Evolutionary conservation across 768 basidiomycete genomes (phyloP), one percentile per base, ranked within the genome.

Genomic region (Astraeus odoratus): DNA sequence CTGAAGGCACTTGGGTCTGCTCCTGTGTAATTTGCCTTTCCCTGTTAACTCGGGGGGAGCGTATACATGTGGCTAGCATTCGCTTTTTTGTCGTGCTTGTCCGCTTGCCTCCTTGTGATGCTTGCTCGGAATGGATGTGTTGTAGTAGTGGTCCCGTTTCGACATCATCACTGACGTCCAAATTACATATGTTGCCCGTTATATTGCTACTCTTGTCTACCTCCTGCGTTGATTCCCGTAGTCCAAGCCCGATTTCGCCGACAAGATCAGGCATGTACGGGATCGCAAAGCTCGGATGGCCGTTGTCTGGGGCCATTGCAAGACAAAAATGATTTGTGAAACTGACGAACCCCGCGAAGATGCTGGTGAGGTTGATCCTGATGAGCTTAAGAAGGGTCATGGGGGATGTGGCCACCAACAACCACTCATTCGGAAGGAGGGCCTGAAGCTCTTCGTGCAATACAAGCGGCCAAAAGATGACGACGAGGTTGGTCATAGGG

Each of bases 351-450:
- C 82, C 40, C 87, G 89, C 64, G 90, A 93, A 51, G 92, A 93
- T 56, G 81, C 78, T 46, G 86, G 78, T 24, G 83, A 78, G 15
- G 75, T 71, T 26, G 67, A 69, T 29, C 81, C 77, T 12, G 71
- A 67, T 30, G 90, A 89, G 51, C 73, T 78, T 38, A 90, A 89
- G 71, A 86, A 82, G 58, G 90, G 91, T 2, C 96, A 98, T 50
- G 94, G 92, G n/a, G 96, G 96, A 13, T 98, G 96, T 65, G 96
- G 96, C 35, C 90, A 93, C 57, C 65, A 75, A 22, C 96, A 99
- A 63, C 96, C 96, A 0, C 70, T 75, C 42, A 78, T 97, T 56
- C 71, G 96, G 50, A 97, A 94, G 69, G 96, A 99, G 63, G 96
- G 91, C 9, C 65, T 98, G 49, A 97, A 97, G 67, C 73, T 98